phyloP scores from a whole-genome alignment of 225 moss, liverwort and hornwort genomes.

The Straminergon stramineum region DNA sequence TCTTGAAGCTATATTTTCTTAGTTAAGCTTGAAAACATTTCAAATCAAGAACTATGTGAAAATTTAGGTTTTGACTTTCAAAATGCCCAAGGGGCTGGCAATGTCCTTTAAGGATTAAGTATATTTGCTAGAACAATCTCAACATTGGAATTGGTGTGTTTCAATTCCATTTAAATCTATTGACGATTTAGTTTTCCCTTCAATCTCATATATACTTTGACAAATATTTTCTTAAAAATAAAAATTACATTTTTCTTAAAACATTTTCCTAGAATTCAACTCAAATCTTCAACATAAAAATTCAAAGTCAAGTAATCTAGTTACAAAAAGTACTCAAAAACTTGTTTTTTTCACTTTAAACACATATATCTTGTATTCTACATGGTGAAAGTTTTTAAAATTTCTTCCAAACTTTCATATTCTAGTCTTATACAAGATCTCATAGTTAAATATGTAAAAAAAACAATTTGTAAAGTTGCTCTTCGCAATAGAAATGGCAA shows the following conservation, averaged over 20 bases:
- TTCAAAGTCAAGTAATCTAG: not conserved
- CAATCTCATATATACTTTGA: not conserved
- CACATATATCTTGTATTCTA: not conserved
- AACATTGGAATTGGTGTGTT: not conserved
- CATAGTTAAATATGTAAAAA: not conserved
- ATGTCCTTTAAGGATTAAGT: too few relatives aligned
- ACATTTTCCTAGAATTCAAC: not conserved
- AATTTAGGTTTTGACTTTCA: too few relatives aligned
- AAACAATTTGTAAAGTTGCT: not conserved
- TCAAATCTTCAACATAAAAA: not conserved
- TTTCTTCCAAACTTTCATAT: not conserved
- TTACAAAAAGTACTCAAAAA: rapidly evolving
- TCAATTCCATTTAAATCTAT: not conserved
- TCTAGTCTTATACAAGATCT: not conserved
- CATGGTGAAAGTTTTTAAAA: not conserved
- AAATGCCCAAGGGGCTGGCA: too few relatives aligned
- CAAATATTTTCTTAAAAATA: not conserved
- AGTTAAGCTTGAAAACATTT: too few relatives aligned
- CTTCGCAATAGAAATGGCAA: rapidly evolving
- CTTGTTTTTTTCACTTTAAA: not conserved
- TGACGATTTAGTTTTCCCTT: not conserved
- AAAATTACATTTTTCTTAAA: not conserved
- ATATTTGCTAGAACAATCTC: not conserved
- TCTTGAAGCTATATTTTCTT: too few relatives aligned
- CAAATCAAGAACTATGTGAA: too few relatives aligned